Base-by-base conservation (phyloP, 108 stramenopile species). In the Nitzschia sp. region DNA sequence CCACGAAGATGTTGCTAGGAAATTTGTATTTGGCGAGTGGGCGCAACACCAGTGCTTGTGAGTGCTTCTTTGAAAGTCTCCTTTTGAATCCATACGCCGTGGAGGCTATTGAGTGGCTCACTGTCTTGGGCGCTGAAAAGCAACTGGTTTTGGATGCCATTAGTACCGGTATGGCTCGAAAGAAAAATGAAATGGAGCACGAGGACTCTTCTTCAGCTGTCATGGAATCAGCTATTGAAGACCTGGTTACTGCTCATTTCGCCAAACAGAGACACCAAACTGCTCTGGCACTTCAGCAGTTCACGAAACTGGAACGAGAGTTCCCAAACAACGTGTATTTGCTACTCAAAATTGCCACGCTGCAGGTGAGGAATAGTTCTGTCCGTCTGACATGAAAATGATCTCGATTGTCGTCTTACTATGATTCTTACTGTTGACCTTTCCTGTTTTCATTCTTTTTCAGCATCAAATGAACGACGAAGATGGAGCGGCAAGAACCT, bases 321-420 rank as follows among this genome's bases (percentile, higher is more conserved):
- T 93, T 71, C 61, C 89, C 91, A 17, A 75, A 86, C 71, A 85
- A 90, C 55, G 76, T 83, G n/a, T 81, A 90, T 53, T 36, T 90
- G 27, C 63, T 90, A 11, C 69, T 86, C 3, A 76, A 87, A 53
- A 63, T 87, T 29, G 92, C 92, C 15, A 52, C 78, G 52, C 57
- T 87, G 53, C 52, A 80, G 81, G 72, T 81, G 70, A 81, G 76
- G 66, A n/a, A n/a, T n/a, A n/a, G 45, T 32, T 52, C 19, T 52
- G 16, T 31, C 27, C 9, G 30, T 69, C 19, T 55, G 66, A 48
- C 58, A 8, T 21, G 19, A 53, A 53, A 44, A 13, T 9, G 9
- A 44, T 44, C 21, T 8, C 19, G 8, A 13, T n/a, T n/a, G n/a
- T n/a, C 22, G 25, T 15, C 56, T 58, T 31, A 5, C 26, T 9